Conservation (phyloP, 1,139 yeast genomes). For the Zygosaccharomyces sapae region DNA sequence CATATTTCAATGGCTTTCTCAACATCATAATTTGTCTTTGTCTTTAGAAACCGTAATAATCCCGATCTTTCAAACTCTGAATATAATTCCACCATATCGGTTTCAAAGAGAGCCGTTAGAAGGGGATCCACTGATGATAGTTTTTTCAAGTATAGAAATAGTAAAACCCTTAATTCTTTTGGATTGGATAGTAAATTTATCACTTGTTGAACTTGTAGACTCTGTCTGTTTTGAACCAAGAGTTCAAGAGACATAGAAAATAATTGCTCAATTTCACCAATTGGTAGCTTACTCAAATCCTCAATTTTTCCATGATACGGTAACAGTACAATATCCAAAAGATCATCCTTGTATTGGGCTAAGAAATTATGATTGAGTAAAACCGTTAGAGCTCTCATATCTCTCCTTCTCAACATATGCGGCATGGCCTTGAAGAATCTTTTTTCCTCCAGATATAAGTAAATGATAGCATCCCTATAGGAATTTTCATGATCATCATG, state of each 20-base stretch:
- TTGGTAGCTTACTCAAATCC: constrained; percentile 39
- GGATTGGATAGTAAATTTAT: constrained; percentile 45
- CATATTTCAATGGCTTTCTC: constrained; percentile 65
- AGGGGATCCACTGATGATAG: constrained; percentile 53
- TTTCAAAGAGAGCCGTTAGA: constrained; percentile 54
- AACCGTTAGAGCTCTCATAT: constrained; percentile 53
- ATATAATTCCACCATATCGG: constrained; percentile 60
- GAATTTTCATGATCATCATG: constrained; percentile 25
- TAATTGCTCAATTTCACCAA: constrained; percentile 41
- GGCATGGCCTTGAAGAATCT: constrained; percentile 62
- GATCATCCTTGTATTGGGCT: constrained; percentile 43
- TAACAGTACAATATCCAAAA: constrained; percentile 54
- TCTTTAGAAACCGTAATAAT: constrained; percentile 54
- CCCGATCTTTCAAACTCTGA: constrained; percentile 51
- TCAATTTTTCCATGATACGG: constrained; percentile 36
- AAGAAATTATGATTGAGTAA: constrained; percentile 61
- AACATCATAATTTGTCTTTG: constrained; percentile 54
- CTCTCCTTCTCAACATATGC: constrained; percentile 55
- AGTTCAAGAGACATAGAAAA: constrained; percentile 49
- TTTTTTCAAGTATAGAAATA: constrained; percentile 57
- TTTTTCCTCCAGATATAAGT: constrained; percentile 52
- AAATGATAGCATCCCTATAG: constrained; percentile 51
- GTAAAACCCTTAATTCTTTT: constrained; percentile 47
- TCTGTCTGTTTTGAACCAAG: constrained; percentile 63
- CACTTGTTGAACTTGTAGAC: constrained; percentile 51